Percentiles rank a stretch among this genome's conserved stretches.
These are phyloP conservation scores for Pachysandra terminalis DNA, from an alignment of 164 flowering plant genomes.

Conservation along the genomic window DNA sequence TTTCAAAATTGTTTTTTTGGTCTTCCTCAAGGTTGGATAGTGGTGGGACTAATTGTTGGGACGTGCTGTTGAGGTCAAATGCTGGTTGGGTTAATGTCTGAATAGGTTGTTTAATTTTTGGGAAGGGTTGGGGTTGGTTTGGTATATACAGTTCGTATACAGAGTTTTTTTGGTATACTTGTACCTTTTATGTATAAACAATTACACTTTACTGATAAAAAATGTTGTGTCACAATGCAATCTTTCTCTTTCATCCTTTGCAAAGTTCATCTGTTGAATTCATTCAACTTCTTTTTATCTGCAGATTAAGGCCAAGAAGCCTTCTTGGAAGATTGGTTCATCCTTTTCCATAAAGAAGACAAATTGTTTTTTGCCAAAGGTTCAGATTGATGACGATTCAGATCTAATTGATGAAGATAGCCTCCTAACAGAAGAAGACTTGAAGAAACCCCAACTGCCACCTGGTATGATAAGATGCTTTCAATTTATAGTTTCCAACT, in stretches of 20 bases:
- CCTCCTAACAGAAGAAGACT: constrained; percentile 85
- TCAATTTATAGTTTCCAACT: not conserved
- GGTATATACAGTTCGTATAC: too few species aligned
- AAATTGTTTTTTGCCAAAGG: constrained; percentile 45
- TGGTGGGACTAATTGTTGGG: too few species aligned
- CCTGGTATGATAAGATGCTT: constrained; percentile 33
- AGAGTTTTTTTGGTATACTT: too few species aligned
- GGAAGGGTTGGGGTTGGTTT: too few species aligned
- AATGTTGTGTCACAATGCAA: not conserved
- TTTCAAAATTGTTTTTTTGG: too few species aligned
- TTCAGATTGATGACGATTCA: constrained; percentile 71
- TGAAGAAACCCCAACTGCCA: constrained; percentile 82
- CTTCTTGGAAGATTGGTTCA: constrained; percentile 89
- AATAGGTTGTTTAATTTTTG: too few species aligned
- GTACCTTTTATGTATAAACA: too few species aligned
- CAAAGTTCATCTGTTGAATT: not conserved
- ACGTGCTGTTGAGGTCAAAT: too few species aligned
- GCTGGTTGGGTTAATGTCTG: too few species aligned
- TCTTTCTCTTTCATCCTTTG: not conserved
- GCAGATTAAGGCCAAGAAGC: constrained; percentile 72
- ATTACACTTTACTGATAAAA: too few species aligned
- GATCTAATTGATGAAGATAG: constrained; percentile 97
- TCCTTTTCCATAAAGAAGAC: constrained; percentile 74
- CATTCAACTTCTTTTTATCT: not conserved
- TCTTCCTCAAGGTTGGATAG: too few species aligned